Base-by-base conservation (phyloP, 2,329 filamentous ascomycete genomes). In the Talaromyces pinophilus region DNA sequence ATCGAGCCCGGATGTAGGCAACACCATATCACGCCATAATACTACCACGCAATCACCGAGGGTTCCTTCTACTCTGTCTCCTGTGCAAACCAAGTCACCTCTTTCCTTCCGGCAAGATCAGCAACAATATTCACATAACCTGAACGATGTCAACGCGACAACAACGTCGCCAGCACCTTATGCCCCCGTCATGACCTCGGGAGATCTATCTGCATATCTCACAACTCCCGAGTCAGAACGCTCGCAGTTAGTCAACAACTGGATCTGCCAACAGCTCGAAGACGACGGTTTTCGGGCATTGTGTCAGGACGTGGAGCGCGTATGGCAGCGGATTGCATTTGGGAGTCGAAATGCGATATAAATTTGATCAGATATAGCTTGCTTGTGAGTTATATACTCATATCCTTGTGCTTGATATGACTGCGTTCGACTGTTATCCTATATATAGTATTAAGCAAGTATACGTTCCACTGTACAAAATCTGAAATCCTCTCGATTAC, bases 191-290 rank as follows among this genome's bases (percentile, higher is more conserved):
- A 22, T 67, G 19, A 33, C 44, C 33, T 65, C 71, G 33, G 60
- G 71, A 46, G 74, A 78, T 42, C 65, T 81, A 4, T 70, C 76
- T 1, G 61, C 70, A 13, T 81, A 79, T 52, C 63, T 76, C 0
- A 68, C 71, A 6, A 69, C 70, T 1, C 74, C 77, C 0, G 74
- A 71, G 0, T 42, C 70, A 2, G 76, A 80, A 63, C 75, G 79
- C 17, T 71, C 72, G 11, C 71, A 70, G 1, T 68, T 74, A 10
- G 68, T 82, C 10, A 76, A 78, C 65, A 74, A 75, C 44, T 82
- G 79, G 76, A 75, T 82, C 54, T 81, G 79, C 59, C 69, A 74
- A 15, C 73, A 80, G 62, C 71, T 82, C 1, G 76, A 82, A 35
- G 76, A 80, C 30, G 78, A 81, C 28, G 70, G 65, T 2, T 82